phyloP scores from a whole-genome alignment of 495 filamentous ascomycete species.

The Penicillium subrubescens region DNA sequence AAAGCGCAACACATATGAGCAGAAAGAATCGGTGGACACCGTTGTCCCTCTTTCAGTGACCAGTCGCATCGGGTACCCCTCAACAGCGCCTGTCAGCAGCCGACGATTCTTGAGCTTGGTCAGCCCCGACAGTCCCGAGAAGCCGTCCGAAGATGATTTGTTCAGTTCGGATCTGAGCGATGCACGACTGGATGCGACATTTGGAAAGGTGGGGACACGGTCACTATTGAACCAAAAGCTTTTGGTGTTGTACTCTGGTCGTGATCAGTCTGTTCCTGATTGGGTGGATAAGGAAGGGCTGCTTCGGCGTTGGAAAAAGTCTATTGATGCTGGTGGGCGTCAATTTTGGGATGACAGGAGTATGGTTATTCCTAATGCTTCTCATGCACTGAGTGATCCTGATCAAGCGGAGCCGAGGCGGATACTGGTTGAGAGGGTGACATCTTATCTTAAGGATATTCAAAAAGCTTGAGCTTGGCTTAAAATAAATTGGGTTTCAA shows the following conservation, averaged over 20 bases:
- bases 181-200: slow-evolving; percentile 56
- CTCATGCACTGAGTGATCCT: slow-evolving; percentile 49
- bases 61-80: slow-evolving; percentile 36
- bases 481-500: too few species aligned
- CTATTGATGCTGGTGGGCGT: slow-evolving; percentile 36
- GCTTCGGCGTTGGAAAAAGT: slow-evolving; percentile 65
- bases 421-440: slow-evolving; percentile 40
- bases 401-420: slow-evolving; percentile 47
- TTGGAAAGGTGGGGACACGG: slow-evolving; percentile 58
- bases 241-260: slow-evolving; percentile 61
- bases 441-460: slow-evolving; percentile 31
- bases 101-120: slow-evolving; percentile 68
- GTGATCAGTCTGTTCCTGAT: slow-evolving; percentile 70
- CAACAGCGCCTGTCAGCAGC: slow-evolving; percentile 57
- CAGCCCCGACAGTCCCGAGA: slow-evolving; percentile 50
- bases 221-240: slow-evolving; percentile 53
- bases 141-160: slow-evolving; percentile 76
- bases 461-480: slow-evolving; percentile 11
- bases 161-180: slow-evolving; percentile 78
- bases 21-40: slow-evolving; percentile 29
- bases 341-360: slow-evolving; percentile 44
- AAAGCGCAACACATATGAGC: slow-evolving; percentile 24
- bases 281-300: slow-evolving; percentile 64
- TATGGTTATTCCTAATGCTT: slow-evolving; percentile 47
- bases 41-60: slow-evolving; percentile 41